Conservation (phyloP, 176 grass and related monocot genomes). For the Oryza brachyantha region DNA sequence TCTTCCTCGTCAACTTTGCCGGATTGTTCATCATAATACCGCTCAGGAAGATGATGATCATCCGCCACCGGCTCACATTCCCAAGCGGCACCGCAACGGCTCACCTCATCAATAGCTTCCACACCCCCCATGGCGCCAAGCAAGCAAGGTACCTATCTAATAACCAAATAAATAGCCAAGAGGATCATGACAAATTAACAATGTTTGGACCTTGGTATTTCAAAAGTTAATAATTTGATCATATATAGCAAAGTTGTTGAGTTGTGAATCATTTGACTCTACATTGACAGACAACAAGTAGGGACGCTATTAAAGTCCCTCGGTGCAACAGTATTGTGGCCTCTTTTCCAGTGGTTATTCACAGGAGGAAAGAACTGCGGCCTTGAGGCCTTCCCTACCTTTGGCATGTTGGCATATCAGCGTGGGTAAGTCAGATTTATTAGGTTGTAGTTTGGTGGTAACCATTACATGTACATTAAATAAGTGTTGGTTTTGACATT, state of each 20-base stretch:
- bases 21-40: constrained; percentile 37
- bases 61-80: constrained; percentile 39
- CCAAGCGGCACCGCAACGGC: constrained; percentile 48
- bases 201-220: too few species aligned
- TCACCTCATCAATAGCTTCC: constrained; percentile 53
- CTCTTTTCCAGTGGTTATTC: constrained; percentile 47
- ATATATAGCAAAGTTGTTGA: too few species aligned
- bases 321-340: constrained; percentile 32
- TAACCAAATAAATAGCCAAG: too few species aligned
- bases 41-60: constrained; percentile 44
- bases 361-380: constrained; percentile 34
- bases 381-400: constrained; percentile 38
- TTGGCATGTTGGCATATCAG: constrained; percentile 36
- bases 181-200: too few species aligned
- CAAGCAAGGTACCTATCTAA: constrained; percentile 16
- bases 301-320: constrained; percentile 36
- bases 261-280: neutral
- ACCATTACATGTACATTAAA: too few species aligned
- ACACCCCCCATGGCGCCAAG: constrained; percentile 33
- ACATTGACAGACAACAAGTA: constrained; percentile 28
- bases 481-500: too few species aligned
- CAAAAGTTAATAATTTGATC: too few species aligned
- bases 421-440: constrained; percentile 30
- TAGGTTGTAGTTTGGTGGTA: too few species aligned
- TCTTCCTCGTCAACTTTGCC: constrained; percentile 34